phyloP scores from a whole-genome alignment of 108 stramenopile genomes.

The Conticribra weissflogii region DNA sequence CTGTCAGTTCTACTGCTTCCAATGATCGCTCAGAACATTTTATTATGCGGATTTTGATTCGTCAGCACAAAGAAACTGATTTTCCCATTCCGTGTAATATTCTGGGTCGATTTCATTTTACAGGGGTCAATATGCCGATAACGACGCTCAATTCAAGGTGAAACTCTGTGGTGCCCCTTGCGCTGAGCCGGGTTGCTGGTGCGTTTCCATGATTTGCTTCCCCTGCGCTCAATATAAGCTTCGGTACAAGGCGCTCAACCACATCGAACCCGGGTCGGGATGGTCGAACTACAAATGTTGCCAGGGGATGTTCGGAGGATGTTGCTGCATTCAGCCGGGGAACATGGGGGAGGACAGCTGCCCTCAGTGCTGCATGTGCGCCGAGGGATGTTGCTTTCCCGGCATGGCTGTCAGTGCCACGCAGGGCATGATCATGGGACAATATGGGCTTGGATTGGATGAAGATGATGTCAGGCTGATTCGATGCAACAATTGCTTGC shows the following conservation, averaged over 20 bases:
- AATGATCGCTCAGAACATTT: background rate
- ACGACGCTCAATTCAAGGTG: slow-evolving; percentile 60
- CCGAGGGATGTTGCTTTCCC: slow-evolving; percentile 67
- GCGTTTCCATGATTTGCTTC: slow-evolving; percentile 58
- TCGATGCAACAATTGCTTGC: slow-evolving; percentile 78
- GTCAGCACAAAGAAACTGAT: background rate
- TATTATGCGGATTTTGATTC: background rate
- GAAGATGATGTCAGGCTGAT: slow-evolving; percentile 79
- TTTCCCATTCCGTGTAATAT: no score
- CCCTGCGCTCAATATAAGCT: slow-evolving; percentile 68
- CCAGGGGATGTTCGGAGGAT: slow-evolving; percentile 78
- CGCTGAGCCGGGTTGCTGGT: slow-evolving; percentile 63
- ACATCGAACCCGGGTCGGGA: slow-evolving; percentile 65
- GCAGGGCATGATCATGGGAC: slow-evolving; percentile 58
- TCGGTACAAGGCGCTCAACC: slow-evolving; percentile 74
- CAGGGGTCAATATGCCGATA: slow-evolving; percentile 55
- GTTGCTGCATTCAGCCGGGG: slow-evolving; percentile 73
- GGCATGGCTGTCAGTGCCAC: slow-evolving; percentile 72
- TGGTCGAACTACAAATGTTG: slow-evolving; percentile 79
- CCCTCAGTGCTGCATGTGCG: slow-evolving; percentile 74
- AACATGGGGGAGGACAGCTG: slow-evolving; percentile 63
- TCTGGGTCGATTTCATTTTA: background rate
- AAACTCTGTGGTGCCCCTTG: slow-evolving; percentile 70
- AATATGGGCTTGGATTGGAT: slow-evolving; percentile 70
- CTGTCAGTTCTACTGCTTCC: background rate